Evolutionary conservation across 352 stramenopile genomes (phyloP).

Genomic region (Pelagophyceae sp.): DNA sequence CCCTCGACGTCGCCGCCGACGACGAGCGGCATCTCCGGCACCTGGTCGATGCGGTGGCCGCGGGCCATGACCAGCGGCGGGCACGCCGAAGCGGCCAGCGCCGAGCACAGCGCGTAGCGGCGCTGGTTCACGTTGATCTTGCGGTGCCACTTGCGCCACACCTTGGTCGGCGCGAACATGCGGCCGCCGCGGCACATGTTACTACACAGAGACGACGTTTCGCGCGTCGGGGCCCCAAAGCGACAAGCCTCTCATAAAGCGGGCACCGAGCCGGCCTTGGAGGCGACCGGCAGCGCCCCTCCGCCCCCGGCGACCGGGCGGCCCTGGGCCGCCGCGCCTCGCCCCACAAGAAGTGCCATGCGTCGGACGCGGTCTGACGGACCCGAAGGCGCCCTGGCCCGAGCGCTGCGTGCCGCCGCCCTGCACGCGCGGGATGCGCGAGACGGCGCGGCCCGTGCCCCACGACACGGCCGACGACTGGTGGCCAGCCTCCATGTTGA

Average conservation of each 20-base stretch:
- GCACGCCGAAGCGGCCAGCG: conserved; percentile 88
- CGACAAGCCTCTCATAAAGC: no score
- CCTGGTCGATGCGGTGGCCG: conserved; percentile 89
- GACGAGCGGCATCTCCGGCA: conserved; percentile 95
- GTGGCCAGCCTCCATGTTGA: conserved; percentile 88
- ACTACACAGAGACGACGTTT: no score
- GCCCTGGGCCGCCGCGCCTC: no score
- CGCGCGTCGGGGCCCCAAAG: no score
- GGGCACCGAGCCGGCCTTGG: no score
- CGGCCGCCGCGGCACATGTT: conserved; percentile 96
- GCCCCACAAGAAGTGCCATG: no score
- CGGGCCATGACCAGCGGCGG: conserved; percentile 92
- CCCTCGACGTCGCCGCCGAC: conserved; percentile 76
- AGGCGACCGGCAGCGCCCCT: no score
- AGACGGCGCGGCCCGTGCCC: conserved; percentile 96
- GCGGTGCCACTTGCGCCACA: conserved; percentile 97
- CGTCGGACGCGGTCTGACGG: not conserved
- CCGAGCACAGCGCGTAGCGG: conserved; percentile 91
- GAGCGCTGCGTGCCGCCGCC: conserved; percentile 92
- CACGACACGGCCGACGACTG: conserved; percentile 93
- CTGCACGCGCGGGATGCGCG: conserved; percentile 97
- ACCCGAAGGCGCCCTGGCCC: conserved; percentile 93
- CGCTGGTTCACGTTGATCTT: conserved; percentile 98
- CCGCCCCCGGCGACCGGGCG: no score
- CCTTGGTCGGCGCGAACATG: conserved; percentile 98